A percentile compares a stretch with the other conserved stretches of the same genome.
Evolutionary conservation across 1,284 basidiomycete genomes (phyloP).

Genomic region (Microbotryum silenes-acaulis): DNA sequence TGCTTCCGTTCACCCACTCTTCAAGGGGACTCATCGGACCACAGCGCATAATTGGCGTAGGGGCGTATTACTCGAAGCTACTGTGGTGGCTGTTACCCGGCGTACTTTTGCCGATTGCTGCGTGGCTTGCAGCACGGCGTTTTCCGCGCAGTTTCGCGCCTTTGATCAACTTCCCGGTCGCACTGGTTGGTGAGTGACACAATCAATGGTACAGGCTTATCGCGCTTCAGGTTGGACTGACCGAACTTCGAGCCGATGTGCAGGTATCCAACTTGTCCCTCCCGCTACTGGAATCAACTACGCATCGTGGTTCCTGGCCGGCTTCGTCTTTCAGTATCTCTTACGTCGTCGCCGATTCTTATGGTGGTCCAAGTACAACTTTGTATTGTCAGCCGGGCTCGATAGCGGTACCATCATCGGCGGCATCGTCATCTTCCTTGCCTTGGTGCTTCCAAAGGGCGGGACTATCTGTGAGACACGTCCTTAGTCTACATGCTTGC

Average conservation of each 20-base stretch:
- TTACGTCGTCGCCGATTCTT: conserved; percentile 68
- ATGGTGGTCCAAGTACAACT: conserved; percentile 97
- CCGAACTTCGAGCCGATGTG: conserved; percentile 39
- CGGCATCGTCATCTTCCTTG: conserved; percentile 77
- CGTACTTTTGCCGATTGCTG: conserved; percentile 68
- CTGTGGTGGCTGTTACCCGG: conserved; percentile 73
- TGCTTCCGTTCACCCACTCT: neutral
- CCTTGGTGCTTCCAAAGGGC: conserved; percentile 62
- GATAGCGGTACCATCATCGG: conserved; percentile 57
- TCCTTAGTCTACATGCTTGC: neutral
- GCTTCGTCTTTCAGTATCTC: conserved; percentile 84
- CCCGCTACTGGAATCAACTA: conserved; percentile 91
- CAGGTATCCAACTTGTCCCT: conserved; percentile 72
- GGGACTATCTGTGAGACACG: conserved; percentile 45
- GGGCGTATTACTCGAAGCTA: conserved; percentile 69
- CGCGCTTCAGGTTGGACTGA: no score
- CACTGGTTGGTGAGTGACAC: conserved; percentile 49
- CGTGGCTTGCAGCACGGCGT: conserved; percentile 64
- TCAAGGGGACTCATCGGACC: conserved; percentile 84
- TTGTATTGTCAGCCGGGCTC: conserved; percentile 50
- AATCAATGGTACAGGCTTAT: no score
- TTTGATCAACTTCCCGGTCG: conserved; percentile 72
- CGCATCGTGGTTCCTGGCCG: conserved; percentile 75
- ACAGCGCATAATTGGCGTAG: conserved; percentile 64
- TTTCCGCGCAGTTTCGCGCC: conserved; percentile 68